Evolutionary conservation across 306 rosid species (phyloP).

Genomic region (Prunus kanzakura): DNA sequence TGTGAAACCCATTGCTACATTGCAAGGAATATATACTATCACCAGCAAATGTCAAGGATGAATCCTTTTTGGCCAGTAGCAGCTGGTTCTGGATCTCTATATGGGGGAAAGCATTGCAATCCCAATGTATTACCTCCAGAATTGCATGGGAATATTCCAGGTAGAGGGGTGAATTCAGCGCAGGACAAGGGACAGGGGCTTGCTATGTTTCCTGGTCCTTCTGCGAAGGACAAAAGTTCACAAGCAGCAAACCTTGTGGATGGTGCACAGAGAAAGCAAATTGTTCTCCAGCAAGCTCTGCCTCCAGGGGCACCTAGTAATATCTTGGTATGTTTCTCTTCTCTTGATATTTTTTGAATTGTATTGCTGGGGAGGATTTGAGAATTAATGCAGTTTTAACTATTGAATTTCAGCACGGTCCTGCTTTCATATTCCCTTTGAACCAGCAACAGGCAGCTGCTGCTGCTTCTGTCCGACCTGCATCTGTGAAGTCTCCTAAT

Average conservation of each 20-base stretch:
- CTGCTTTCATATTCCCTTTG: constrained; percentile 83
- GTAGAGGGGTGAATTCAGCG: constrained; percentile 44
- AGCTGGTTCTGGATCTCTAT: constrained; percentile 74
- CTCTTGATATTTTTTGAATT: not conserved
- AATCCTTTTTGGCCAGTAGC: constrained; percentile 92
- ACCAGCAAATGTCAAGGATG: constrained; percentile 84
- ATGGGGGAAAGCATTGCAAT: constrained; percentile 70
- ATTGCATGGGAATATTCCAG: constrained; percentile 50
- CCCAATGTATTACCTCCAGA: constrained; percentile 57
- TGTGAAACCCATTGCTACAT: constrained; percentile 94
- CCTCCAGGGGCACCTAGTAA: constrained; percentile 87
- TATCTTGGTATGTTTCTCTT: constrained; percentile 54
- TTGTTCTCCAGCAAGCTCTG: constrained; percentile 73
- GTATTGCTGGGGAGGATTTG: not conserved
- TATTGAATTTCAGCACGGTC: constrained; percentile 65
- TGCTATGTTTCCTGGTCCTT: constrained; percentile 54
- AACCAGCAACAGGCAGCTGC: constrained; percentile 89
- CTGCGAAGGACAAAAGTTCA: constrained; percentile 65
- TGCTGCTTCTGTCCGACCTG: constrained; percentile 70
- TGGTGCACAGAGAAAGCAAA: constrained; percentile 69
- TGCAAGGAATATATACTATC: constrained; percentile 70
- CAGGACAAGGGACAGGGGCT: constrained; percentile 76
- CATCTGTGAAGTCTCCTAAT: constrained; percentile 62
- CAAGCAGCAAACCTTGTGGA: constrained; percentile 59
- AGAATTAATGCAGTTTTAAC: not conserved